Base-by-base conservation (phyloP, 495 filamentous ascomycete genomes). In the Xylaria cubensis region DNA sequence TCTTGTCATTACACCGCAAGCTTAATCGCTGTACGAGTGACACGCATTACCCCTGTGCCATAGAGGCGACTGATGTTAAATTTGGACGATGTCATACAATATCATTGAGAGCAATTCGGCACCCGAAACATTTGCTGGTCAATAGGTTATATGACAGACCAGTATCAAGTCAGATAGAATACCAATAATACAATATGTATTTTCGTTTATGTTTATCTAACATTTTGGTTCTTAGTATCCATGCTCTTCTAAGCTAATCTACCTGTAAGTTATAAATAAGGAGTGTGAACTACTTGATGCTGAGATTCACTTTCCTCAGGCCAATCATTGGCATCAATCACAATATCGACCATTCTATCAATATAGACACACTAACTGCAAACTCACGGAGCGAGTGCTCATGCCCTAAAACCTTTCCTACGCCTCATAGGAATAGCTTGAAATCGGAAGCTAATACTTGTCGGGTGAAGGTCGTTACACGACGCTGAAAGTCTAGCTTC, bases 31-130 rank as follows among this genome's bases (percentile, higher is more conserved):
- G n/a, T 72, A 72, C 70, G 70, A 72, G 70, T 72, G 70, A 66
- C 63, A 72, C 70, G 70, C 70, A 72, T 72, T 72, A 72, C 70
- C 70, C 70, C 70, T 72, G 70, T 72, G 70, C 70, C 70, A 72
- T 72, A 72, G 70, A 72, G 70, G 70, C 70, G 39, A 44, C 2
- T 8, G n/a, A 51, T 51, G 4, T 6, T 17, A 15, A 21, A n/a
- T 50, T 17, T 0, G 0, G 0, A 17, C 3, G 4, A 46, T 46
- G 17, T 46, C 15, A 17, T 6, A 17, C 3, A 3, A 4, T 46
- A 46, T 4, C 0, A 42, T 2, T 42, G 9, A 42, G 0, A 42
- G 13, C 2, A 13, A 0, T 13, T 1, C 39, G 10, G 39, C 10
- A 13, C 26, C 1, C 26, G 26, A 29, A 29, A 29, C 26, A 2